Conservation (phyloP, 2,329 filamentous ascomycete genomes). For the Claviceps fusiformis region DNA sequence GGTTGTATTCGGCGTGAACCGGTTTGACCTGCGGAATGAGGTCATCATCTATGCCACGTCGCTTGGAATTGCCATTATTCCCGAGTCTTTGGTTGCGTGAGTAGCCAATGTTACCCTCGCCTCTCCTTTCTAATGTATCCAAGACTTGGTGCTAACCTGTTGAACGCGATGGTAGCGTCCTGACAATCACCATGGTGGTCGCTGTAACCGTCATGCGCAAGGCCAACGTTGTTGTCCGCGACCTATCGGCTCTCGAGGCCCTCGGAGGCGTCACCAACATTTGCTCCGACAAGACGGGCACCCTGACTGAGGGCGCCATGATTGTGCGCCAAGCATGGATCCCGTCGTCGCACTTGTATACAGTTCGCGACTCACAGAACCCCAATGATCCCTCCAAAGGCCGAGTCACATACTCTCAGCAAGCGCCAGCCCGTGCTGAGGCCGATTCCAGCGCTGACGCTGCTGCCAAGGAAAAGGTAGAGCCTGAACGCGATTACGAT, state of each 20-base stretch:
- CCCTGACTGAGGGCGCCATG: constrained; percentile 56
- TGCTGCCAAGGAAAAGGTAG: constrained; percentile 18
- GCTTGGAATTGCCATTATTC: constrained; percentile 48
- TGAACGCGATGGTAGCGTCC: constrained; percentile 26
- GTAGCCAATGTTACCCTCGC: constrained; percentile 9
- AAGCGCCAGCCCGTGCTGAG: background rate
- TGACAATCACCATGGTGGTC: constrained; percentile 58
- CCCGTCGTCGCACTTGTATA: constrained; percentile 41
- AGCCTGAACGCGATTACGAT: constrained; percentile 40
- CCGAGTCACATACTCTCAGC: constrained; percentile 31
- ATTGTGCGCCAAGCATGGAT: constrained; percentile 55
- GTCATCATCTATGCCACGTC: constrained; percentile 46
- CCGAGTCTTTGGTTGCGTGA: constrained; percentile 49
- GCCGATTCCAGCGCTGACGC: constrained; percentile 14
- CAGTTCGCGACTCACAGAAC: constrained; percentile 46
- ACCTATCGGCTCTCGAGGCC: constrained; percentile 54
- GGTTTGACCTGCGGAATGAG: constrained; percentile 35
- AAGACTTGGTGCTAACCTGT: background rate
- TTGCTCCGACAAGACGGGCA: constrained; percentile 63
- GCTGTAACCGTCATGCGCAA: constrained; percentile 52
- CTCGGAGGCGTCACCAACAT: constrained; percentile 60
- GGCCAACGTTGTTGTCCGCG: constrained; percentile 50
- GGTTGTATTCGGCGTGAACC: constrained; percentile 44
- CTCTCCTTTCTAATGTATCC: background rate
- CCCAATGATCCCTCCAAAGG: constrained; percentile 50